Evolutionary conservation across 106 monocot species (phyloP).

Genomic region (Dioscorea alata): DNA sequence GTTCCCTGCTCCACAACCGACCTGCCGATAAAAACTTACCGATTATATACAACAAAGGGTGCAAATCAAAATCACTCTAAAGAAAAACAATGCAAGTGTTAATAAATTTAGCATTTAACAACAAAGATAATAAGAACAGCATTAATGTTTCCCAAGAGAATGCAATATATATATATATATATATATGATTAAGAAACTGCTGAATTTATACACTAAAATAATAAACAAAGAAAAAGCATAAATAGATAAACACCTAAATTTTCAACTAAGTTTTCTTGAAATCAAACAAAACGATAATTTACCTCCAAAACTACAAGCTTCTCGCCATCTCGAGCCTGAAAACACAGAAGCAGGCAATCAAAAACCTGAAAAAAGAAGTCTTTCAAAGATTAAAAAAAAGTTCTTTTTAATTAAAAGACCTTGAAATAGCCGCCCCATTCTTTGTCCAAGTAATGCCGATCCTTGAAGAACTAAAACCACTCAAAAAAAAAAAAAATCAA

Average conservation of each 20-base stretch:
- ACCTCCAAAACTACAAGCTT: constrained; percentile 82
- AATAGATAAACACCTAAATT: no score
- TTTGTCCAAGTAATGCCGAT: constrained; percentile 93
- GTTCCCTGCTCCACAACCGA: constrained; percentile 96
- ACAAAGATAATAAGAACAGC: no score
- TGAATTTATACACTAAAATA: no score
- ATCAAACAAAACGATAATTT: neutral
- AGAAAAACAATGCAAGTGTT: no score
- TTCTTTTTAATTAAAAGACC: neutral
- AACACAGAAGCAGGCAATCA: constrained; percentile 1
- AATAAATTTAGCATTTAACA: no score
- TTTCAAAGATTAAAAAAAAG: neutral
- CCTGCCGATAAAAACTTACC: constrained; percentile 29
- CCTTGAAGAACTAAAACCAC: constrained; percentile 95
- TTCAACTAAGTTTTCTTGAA: neutral
- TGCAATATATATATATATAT: no score
- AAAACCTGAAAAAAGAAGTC: neutral
- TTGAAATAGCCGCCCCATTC: constrained; percentile 87
- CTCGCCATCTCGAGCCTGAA: constrained; percentile 23
- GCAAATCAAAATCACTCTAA: neutral
- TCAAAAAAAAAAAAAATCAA: neutral
- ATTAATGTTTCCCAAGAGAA: no score
- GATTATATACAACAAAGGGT: neutral
- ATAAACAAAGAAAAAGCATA: neutral
- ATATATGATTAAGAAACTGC: no score